Evolutionary conservation across 768 basidiomycete species (phyloP).

Genomic region (Amanita jacksonii): DNA sequence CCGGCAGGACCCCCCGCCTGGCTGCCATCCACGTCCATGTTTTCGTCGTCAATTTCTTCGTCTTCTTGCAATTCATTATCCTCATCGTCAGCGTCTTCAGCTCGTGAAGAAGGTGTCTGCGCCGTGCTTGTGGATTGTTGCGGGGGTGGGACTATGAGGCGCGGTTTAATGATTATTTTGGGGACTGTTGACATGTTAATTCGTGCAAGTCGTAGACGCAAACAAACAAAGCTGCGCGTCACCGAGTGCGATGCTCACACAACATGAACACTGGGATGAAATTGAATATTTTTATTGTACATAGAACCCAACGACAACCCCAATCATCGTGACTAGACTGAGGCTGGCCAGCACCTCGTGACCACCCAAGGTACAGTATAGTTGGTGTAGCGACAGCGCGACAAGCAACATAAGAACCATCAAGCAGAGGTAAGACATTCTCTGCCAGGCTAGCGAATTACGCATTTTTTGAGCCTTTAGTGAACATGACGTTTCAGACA

Average conservation of each 20-base stretch:
- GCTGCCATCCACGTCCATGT: constrained; percentile 28
- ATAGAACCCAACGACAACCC: constrained; percentile 3
- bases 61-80: constrained; percentile 24
- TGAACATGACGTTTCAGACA: constrained; percentile 14
- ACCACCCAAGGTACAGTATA: background rate
- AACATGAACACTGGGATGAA: background rate
- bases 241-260: no score
- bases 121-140: constrained; percentile 14
- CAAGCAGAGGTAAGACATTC: background rate
- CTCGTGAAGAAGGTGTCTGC: constrained; percentile 20
- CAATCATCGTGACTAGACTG: background rate
- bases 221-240: background rate
- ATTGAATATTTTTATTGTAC: constrained; percentile 4
- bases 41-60: constrained; percentile 20
- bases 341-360: constrained; percentile 4
- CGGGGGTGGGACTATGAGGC: constrained; percentile 19
- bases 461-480: constrained; percentile 3
- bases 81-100: constrained; percentile 25
- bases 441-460: no score
- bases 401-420: constrained; percentile 3
- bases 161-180: constrained; percentile 44
- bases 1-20: constrained; percentile 19
- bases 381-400: background rate
- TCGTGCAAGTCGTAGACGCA: background rate
- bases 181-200: constrained; percentile 18